phyloP scores from a whole-genome alignment of 306 rosid species.

The Trifolium pratense region DNA sequence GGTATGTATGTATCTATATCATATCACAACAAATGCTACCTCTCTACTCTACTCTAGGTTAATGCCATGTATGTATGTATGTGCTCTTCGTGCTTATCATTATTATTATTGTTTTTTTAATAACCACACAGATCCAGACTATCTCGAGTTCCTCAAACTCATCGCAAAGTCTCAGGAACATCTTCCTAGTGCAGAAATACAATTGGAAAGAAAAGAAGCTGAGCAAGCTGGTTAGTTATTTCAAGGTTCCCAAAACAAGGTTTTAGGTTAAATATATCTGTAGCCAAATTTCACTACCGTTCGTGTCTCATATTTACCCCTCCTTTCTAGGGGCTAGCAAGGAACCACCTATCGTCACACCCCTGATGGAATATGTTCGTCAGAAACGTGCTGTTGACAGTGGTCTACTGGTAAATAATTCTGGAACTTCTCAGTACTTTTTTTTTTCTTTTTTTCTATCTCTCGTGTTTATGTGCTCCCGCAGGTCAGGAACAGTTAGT shows the following conservation, averaged over 20 bases:
- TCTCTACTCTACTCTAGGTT: not conserved
- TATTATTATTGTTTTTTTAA: not conserved
- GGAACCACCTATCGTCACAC: slow-evolving; percentile 80
- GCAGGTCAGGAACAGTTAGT: not conserved
- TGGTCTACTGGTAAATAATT: slow-evolving; percentile 71
- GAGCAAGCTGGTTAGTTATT: slow-evolving; percentile 58
- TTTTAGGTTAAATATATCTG: slow-evolving; percentile 9
- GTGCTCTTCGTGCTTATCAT: slow-evolving; percentile 28
- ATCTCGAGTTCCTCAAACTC: slow-evolving; percentile 86
- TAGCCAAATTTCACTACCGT: slow-evolving; percentile 15
- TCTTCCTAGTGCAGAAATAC: slow-evolving; percentile 99
- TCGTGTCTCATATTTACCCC: slow-evolving; percentile 17
- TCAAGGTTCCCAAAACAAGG: slow-evolving; percentile 23
- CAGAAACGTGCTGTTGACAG: slow-evolving; percentile 68
- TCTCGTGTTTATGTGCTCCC: slow-evolving; percentile 7
- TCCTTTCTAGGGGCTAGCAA: slow-evolving; percentile 68
- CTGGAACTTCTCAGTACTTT: not conserved
- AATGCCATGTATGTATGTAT: not conserved
- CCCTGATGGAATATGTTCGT: slow-evolving; percentile 92
- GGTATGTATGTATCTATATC: slow-evolving; percentile 63
- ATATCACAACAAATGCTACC: not conserved
- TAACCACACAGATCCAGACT: slow-evolving; percentile 78
- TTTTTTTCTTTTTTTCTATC: not conserved
- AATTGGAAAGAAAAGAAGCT: slow-evolving; percentile 96
- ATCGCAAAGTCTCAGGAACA: slow-evolving; percentile 85